phyloP scores from a whole-genome alignment of 257 asterid genomes.

The Solanum boliviense region DNA sequence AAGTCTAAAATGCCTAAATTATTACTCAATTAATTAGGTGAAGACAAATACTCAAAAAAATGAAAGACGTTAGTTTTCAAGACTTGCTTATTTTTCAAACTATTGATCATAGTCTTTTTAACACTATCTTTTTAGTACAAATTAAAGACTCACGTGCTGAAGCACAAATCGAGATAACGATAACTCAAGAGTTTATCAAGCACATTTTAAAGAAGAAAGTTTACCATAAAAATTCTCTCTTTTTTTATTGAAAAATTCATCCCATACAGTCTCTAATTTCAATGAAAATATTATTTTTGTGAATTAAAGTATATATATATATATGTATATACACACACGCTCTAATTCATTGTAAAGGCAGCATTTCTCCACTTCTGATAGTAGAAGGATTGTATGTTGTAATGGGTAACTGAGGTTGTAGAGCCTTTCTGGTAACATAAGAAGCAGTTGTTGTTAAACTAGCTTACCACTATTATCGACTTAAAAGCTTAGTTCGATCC shows the following conservation, averaged over 20 bases:
- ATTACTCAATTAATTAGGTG: background rate
- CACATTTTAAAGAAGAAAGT: background rate
- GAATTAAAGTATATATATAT: background rate
- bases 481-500: constrained; percentile 24
- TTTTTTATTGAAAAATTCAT: background rate
- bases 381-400: background rate
- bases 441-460: background rate
- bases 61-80: background rate
- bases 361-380: background rate
- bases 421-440: background rate
- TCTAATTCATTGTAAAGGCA: background rate
- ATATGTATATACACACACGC: background rate
- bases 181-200: background rate
- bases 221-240: background rate
- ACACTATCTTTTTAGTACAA: no score
- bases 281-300: background rate
- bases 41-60: no score
- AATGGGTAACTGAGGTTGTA: background rate
- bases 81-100: no score
- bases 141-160: background rate
- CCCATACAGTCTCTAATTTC: background rate
- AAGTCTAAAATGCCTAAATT: background rate
- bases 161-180: background rate
- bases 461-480: background rate
- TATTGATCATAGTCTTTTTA: no score